Percentiles rank a stretch among this genome's conserved stretches.
Conservation (phyloP, 495 filamentous ascomycete species). For the Aspergillus sclerotiicarbonarius region DNA sequence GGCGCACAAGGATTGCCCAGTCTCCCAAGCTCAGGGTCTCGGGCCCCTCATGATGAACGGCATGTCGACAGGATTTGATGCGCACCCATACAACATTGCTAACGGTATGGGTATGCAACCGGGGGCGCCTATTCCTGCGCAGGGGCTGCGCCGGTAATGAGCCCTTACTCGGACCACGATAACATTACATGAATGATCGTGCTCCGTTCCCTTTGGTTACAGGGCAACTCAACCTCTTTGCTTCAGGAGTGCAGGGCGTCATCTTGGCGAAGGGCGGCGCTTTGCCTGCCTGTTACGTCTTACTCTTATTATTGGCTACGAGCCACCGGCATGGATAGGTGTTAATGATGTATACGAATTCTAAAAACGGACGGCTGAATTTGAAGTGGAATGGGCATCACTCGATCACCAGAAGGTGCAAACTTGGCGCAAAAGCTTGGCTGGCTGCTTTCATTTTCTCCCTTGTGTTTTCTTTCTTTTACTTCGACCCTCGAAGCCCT, state of each 20-base stretch:
- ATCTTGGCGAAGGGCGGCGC: neutral
- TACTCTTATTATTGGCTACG: constrained; percentile 26
- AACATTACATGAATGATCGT: constrained; percentile 10
- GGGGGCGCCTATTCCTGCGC: constrained; percentile 37
- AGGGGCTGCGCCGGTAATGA: constrained; percentile 35
- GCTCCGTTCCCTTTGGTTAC: constrained; percentile 10
- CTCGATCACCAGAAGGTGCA: constrained; percentile 31
- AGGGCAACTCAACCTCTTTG: constrained; percentile 11
- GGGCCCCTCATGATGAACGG: constrained; percentile 65
- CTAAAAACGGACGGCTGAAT: constrained; percentile 39
- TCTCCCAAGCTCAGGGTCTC: constrained; percentile 83
- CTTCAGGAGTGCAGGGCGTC: constrained; percentile 6
- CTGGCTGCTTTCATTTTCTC: constrained; percentile 27
- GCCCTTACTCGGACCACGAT: neutral
- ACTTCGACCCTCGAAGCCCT: constrained; percentile 9
- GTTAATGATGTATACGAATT: constrained; percentile 45
- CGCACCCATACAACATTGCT: constrained; percentile 38
- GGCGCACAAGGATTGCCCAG: constrained; percentile 95
- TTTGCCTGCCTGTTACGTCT: constrained; percentile 2
- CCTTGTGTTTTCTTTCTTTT: constrained; percentile 25
- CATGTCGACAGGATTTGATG: constrained; percentile 38
- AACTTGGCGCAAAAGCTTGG: constrained; percentile 34
- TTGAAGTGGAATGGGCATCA: constrained; percentile 29
- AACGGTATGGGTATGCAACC: constrained; percentile 41
- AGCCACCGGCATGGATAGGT: constrained; percentile 43